These are phyloP conservation scores for Sporothrix variecibatus DNA, from an alignment of 2,329 filamentous ascomycete genomes.

Conservation along the genomic window DNA sequence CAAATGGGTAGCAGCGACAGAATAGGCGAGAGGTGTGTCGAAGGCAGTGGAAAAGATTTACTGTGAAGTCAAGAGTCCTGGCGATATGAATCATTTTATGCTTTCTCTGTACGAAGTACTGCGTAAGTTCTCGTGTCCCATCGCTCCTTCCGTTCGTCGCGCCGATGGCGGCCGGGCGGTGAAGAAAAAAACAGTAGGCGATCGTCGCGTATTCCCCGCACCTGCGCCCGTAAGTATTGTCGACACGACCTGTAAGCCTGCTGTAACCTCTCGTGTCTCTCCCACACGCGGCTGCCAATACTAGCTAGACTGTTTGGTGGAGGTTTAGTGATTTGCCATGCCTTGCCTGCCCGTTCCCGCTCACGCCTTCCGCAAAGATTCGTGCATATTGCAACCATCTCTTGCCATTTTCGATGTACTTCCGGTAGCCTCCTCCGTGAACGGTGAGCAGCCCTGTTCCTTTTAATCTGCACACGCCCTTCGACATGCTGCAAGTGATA, in stretches of 20 bases:
- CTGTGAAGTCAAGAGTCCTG: background rate
- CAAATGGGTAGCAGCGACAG: background rate
- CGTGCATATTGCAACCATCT: background rate
- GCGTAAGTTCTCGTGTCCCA: background rate
- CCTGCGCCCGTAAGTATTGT: background rate
- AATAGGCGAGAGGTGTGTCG: background rate
- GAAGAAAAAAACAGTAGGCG: background rate
- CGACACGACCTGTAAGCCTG: background rate
- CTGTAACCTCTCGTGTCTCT: background rate
- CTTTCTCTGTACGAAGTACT: background rate
- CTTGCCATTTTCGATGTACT: background rate
- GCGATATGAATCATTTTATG: background rate
- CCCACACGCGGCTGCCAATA: background rate
- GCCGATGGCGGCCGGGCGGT: slow-evolving; percentile 6
- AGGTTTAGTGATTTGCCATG: background rate
- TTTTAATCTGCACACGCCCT: background rate
- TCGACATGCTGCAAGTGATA: background rate
- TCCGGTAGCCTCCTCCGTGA: background rate
- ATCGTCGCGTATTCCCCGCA: background rate
- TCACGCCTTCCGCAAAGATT: background rate
- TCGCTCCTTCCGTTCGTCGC: background rate
- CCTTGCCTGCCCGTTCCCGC: background rate
- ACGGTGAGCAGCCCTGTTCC: background rate
- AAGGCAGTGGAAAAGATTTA: background rate
- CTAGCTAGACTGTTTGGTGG: background rate